Base-by-base conservation (phyloP, 1,284 basidiomycete species). In the Chalciporus sp. region DNA sequence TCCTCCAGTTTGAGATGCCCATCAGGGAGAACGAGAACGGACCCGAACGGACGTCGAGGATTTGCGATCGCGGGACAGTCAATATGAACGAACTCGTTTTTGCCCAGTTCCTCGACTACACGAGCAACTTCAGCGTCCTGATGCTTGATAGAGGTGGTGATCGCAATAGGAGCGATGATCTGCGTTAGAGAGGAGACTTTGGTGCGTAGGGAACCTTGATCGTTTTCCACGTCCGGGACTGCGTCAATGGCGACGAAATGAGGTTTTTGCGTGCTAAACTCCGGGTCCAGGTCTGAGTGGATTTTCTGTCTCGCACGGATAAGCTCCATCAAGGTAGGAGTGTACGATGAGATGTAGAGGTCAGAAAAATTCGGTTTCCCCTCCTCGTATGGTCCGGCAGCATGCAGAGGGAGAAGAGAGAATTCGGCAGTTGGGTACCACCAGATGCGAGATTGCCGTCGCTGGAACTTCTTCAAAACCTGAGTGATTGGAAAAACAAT, bases 391-490 rank as follows among this genome's bases (percentile, higher is more conserved):
- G 59, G 58, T 8, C 69, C 69, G 1, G 72, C 66, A 9, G 72
- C 71, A 50, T 75, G 74, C 0, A 76, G 41, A 0, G 74, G 73
- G 6, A 76, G 59, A n/a, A 56, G 55, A 19, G 65, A 67, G 7
- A 75, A 52, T 0, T 57, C 51, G 1, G 59, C 61, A 10, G 72
- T 74, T 2, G 70, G 70, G 50, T 72, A 76, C 73, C 73, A 76
- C 71, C 74, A 74, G 7, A 76, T 68, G 5, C 67, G 66, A 11
- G 71, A 64, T 33, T 60, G 26, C 11, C 46, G 28, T 5, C 27
- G 41, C 46, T 65, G 51, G 1, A 56, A 23, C 6, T 56, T 27
- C 27, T 40, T 40, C 1, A 72, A 59, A 16, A 54, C 55, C 26
- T 50, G 51, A 1, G 61, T 56, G 5, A 73, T 57, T 6, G 69